Percentiles rank a stretch among this genome's conserved stretches.
These are phyloP conservation scores for Pezicula neosporulosa DNA, from an alignment of 2,329 filamentous ascomycete genomes.

Conservation along the genomic window DNA sequence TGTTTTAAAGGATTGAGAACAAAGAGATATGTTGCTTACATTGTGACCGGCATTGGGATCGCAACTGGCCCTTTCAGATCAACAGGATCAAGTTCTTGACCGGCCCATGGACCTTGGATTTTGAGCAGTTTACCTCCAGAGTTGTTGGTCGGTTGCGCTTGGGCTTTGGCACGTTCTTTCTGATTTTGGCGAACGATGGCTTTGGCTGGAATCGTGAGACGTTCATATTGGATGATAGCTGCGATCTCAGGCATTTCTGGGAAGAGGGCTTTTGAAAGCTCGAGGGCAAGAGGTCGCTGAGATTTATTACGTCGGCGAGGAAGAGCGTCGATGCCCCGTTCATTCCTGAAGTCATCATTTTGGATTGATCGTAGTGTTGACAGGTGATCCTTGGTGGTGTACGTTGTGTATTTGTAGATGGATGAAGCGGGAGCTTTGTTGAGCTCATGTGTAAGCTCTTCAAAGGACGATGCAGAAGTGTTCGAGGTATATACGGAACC, in stretches of 20 bases:
- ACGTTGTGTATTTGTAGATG: background rate
- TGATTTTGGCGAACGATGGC: conserved; percentile 6
- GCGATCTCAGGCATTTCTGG: conserved; percentile 8
- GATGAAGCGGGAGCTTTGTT: background rate
- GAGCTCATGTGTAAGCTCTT: background rate
- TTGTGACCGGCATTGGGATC: conserved; percentile 16
- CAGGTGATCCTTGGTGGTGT: background rate
- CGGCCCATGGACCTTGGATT: conserved; percentile 15
- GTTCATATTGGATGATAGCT: conserved; percentile 10
- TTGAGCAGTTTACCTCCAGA: conserved; percentile 2
- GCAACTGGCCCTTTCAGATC: conserved; percentile 14
- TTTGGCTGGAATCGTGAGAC: conserved; percentile 4
- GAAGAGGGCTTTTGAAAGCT: conserved; percentile 1
- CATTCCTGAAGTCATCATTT: background rate
- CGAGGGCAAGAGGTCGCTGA: conserved; percentile 3
- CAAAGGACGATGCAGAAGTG: background rate
- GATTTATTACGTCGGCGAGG: conserved; percentile 2
- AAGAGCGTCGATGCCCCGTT: background rate
- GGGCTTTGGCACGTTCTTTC: background rate
- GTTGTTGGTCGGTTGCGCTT: conserved; percentile 3
- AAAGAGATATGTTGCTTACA: too few relatives aligned
- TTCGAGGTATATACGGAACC: background rate
- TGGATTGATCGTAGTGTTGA: background rate
- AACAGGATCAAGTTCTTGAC: conserved; percentile 14
- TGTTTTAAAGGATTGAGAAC: too few relatives aligned